Conservation (phyloP, 2,329 filamentous ascomycete genomes). For the Fusarium sp. region DNA sequence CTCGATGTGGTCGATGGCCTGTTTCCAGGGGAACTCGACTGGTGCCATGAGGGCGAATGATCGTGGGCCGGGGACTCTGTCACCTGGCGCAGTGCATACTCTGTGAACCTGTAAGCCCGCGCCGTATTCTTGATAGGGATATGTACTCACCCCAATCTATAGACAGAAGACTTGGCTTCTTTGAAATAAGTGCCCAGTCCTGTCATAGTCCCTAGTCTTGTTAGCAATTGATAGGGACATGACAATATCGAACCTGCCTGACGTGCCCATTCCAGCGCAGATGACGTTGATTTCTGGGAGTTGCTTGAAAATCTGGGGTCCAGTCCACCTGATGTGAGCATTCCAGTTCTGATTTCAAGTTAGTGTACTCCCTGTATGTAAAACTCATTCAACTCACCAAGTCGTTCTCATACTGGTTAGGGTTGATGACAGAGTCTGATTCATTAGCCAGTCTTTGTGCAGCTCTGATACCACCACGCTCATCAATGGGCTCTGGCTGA, state of each 20-base stretch:
- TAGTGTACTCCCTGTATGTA: not conserved
- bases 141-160: slow-evolving; percentile 45
- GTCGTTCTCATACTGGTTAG: slow-evolving; percentile 67
- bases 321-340: slow-evolving; percentile 68
- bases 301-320: slow-evolving; percentile 66
- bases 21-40: slow-evolving; percentile 68
- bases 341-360: slow-evolving; percentile 57
- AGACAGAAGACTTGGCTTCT: slow-evolving; percentile 58
- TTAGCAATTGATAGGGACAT: slow-evolving; percentile 9
- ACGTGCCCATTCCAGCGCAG: slow-evolving; percentile 68
- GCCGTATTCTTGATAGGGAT: fast-evolving
- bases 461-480: slow-evolving; percentile 62
- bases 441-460: slow-evolving; percentile 55
- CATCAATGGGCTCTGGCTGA: slow-evolving; percentile 65
- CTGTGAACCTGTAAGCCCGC: slow-evolving; percentile 42
- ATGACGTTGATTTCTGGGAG: slow-evolving; percentile 66
- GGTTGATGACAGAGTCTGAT: slow-evolving; percentile 59
- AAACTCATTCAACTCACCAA: slow-evolving; percentile 31
- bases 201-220: slow-evolving; percentile 54
- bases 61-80: slow-evolving; percentile 69
- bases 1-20: slow-evolving; percentile 65
- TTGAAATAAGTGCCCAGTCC: slow-evolving; percentile 63
- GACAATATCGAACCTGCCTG: slow-evolving; percentile 51
- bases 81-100: slow-evolving; percentile 66
- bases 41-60: slow-evolving; percentile 60